A percentile compares a stretch with the other conserved stretches of the same genome.
Evolutionary conservation across 208 protist genomes (phyloP).

Genomic region (Leishmania guyanensis): DNA sequence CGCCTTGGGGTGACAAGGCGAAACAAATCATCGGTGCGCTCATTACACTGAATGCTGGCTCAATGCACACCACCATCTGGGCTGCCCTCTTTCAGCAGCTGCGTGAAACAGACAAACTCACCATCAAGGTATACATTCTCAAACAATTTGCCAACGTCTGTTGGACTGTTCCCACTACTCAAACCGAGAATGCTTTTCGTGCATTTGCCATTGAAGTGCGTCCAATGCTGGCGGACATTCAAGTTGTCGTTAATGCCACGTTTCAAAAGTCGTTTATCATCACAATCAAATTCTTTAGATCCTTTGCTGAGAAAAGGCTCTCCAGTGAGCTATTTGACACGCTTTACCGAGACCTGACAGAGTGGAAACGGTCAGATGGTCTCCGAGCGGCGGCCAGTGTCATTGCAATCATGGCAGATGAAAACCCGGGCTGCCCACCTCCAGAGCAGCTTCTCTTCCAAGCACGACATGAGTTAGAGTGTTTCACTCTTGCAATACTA

Average conservation of each 20-base stretch:
- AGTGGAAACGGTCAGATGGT: slow-evolving; percentile 26
- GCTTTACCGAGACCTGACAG: slow-evolving; percentile 15
- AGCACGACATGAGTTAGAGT: slow-evolving; percentile 18
- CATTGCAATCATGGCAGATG: not conserved
- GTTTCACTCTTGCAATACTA: slow-evolving; percentile 14
- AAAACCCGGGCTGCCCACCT: slow-evolving; percentile 4
- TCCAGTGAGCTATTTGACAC: slow-evolving; percentile 25
- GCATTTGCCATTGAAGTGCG: slow-evolving; percentile 43
- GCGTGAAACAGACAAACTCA: slow-evolving; percentile 26
- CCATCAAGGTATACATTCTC: slow-evolving; percentile 44
- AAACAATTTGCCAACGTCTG: slow-evolving; percentile 52
- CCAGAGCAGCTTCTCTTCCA: slow-evolving; percentile 8
- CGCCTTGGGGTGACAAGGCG: slow-evolving; percentile 28
- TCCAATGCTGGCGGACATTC: slow-evolving; percentile 22
- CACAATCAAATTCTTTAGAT: slow-evolving; percentile 18
- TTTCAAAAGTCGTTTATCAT: slow-evolving; percentile 38
- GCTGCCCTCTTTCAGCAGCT: slow-evolving; percentile 55
- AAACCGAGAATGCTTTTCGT: slow-evolving; percentile 48
- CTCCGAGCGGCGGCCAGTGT: slow-evolving; percentile 18
- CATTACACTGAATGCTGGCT: slow-evolving; percentile 23
- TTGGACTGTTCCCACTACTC: slow-evolving; percentile 30
- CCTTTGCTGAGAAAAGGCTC: slow-evolving; percentile 25
- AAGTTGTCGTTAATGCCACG: slow-evolving; percentile 35
- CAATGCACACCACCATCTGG: slow-evolving; percentile 50
- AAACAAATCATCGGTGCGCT: slow-evolving; percentile 30